Conservation (phyloP, 176 grass and related monocot species). For the Phoenix roebelenii region DNA sequence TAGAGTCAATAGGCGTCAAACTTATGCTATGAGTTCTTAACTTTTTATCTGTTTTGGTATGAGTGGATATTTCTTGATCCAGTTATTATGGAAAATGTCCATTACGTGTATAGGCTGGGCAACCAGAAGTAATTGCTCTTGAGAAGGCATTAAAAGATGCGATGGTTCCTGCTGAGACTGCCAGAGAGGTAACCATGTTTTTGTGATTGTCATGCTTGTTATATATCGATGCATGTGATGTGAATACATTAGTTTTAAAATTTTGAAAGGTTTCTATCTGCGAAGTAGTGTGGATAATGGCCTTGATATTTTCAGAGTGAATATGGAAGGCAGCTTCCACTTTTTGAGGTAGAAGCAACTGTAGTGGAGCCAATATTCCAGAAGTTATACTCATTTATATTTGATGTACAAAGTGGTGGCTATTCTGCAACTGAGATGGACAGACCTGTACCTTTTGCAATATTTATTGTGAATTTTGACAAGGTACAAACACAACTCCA, state of each 20-base stretch:
- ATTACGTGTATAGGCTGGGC: slow-evolving; percentile 59
- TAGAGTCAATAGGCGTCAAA: no score
- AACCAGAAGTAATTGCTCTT: slow-evolving; percentile 90
- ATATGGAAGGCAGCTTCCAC: slow-evolving; percentile 84
- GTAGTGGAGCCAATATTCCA: slow-evolving; percentile 68
- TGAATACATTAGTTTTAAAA: no score
- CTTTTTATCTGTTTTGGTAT: no score
- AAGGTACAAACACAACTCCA: slow-evolving; percentile 43
- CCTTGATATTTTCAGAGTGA: slow-evolving; percentile 55
- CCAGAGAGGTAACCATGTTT: slow-evolving; percentile 53
- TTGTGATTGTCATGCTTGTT: no score
- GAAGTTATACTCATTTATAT: slow-evolving; percentile 92
- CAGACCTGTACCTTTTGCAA: slow-evolving; percentile 70
- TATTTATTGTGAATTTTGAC: slow-evolving; percentile 99
- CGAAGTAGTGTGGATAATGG: neutral
- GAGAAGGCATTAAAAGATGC: slow-evolving; percentile 83
- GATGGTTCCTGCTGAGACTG: slow-evolving; percentile 72
- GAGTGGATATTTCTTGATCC: no score
- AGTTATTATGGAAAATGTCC: slow-evolving; percentile 13
- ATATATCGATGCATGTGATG: no score
- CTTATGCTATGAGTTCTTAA: no score
- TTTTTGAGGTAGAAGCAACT: slow-evolving; percentile 93
- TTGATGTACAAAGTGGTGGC: slow-evolving; percentile 68
- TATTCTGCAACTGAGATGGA: slow-evolving; percentile 76
- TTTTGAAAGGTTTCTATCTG: no score